Evolutionary conservation across 2,329 filamentous ascomycete genomes (phyloP).

Genomic region (Verticillium nubilum): DNA sequence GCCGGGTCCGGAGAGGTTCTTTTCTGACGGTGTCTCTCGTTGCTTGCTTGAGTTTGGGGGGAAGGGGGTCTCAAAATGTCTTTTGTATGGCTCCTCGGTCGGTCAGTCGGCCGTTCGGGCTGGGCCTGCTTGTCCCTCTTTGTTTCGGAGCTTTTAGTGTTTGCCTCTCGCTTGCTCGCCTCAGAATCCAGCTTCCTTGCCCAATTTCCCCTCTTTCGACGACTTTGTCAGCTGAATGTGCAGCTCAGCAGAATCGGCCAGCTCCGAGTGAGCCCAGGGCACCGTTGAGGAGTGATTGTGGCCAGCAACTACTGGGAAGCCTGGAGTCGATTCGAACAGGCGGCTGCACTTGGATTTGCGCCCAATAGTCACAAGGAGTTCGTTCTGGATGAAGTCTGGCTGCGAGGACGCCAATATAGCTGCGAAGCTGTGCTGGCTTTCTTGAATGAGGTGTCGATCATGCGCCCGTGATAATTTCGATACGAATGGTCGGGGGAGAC

Average conservation of each 20-base stretch:
- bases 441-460: background rate
- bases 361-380: background rate
- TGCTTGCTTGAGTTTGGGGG: background rate
- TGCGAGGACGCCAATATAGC: background rate
- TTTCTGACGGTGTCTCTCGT: background rate
- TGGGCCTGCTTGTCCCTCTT: background rate
- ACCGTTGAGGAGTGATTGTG: background rate
- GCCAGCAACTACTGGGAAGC: background rate
- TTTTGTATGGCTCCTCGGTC: background rate
- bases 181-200: background rate
- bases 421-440: background rate
- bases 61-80: background rate
- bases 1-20: background rate
- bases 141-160: background rate
- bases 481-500: background rate
- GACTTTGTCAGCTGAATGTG: background rate
- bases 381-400: background rate
- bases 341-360: background rate
- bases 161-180: background rate
- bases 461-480: background rate
- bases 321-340: background rate
- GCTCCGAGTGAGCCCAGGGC: background rate
- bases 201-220: background rate
- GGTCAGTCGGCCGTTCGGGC: background rate
- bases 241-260: background rate